Evolutionary conservation across 2,329 filamentous ascomycete species (phyloP).

Genomic region (Monosporascus ibericus): DNA sequence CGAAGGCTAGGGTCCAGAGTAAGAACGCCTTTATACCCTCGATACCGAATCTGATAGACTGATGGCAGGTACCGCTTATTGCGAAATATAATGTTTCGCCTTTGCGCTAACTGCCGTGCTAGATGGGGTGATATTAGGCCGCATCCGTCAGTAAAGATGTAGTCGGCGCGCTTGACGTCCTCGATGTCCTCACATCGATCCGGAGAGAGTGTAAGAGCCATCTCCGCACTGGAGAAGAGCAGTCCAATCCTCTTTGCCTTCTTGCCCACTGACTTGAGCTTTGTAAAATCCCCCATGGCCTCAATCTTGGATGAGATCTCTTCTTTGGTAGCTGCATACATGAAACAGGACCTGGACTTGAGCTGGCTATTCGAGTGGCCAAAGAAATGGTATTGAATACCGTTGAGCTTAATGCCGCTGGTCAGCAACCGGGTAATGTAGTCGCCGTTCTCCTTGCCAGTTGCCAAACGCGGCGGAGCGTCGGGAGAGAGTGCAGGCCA

Average conservation of each 20-base stretch:
- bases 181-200: slow-evolving; percentile 31
- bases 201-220: slow-evolving; percentile 24
- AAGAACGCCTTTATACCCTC: slow-evolving; percentile 37
- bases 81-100: slow-evolving; percentile 27
- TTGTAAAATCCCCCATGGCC: slow-evolving; percentile 32
- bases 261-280: slow-evolving; percentile 36
- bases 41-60: slow-evolving; percentile 35
- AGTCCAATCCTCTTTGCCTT: slow-evolving; percentile 36
- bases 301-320: slow-evolving; percentile 28
- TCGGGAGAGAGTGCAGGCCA: slow-evolving; percentile 5
- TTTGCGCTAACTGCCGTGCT: slow-evolving; percentile 26
- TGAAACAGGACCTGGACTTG: slow-evolving; percentile 34
- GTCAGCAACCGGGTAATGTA: slow-evolving; percentile 29
- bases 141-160: slow-evolving; percentile 36
- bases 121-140: slow-evolving; percentile 29
- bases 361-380: slow-evolving; percentile 38
- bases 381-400: slow-evolving; percentile 32
- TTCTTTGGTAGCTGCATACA: slow-evolving; percentile 28
- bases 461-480: slow-evolving; percentile 15
- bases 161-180: slow-evolving; percentile 30
- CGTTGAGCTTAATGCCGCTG: slow-evolving; percentile 28
- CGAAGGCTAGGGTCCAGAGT: slow-evolving; percentile 28
- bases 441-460: slow-evolving; percentile 27
- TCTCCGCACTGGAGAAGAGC: slow-evolving; percentile 31
- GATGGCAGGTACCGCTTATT: slow-evolving; percentile 31